A percentile compares a stretch with the other conserved stretches of the same genome.
phyloP scores from a whole-genome alignment of 192 early-diverging fungal species.

The Coemansia reversa region DNA sequence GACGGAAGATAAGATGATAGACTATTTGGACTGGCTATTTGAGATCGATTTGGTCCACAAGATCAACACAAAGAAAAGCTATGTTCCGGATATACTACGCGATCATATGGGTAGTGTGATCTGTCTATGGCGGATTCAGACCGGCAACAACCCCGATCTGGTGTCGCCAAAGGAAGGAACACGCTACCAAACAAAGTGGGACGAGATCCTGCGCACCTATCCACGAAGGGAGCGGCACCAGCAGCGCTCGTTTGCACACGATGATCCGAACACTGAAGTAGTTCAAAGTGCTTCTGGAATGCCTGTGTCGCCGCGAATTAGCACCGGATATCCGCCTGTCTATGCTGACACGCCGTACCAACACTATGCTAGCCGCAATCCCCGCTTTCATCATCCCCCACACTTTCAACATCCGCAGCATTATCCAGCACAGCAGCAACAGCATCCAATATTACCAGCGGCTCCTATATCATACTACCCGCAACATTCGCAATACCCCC shows the following conservation, averaged over 20 bases:
- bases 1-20: slow-evolving; percentile 48
- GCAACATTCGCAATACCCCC: not conserved
- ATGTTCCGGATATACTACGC: slow-evolving; percentile 53
- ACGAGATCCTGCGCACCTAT: slow-evolving; percentile 50
- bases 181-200: slow-evolving; percentile 54
- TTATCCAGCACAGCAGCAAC: slow-evolving; percentile 9
- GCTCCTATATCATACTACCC: slow-evolving; percentile 8
- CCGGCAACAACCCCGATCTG: slow-evolving; percentile 45
- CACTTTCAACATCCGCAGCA: slow-evolving; percentile 15
- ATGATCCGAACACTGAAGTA: not conserved
- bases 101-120: slow-evolving; percentile 55
- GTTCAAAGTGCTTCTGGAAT: slow-evolving; percentile 12
- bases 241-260: slow-evolving; percentile 10
- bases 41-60: slow-evolving; percentile 52
- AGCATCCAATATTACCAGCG: slow-evolving; percentile 1
- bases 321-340: not conserved
- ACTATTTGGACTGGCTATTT: slow-evolving; percentile 54
- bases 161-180: slow-evolving; percentile 53
- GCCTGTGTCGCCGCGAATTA: slow-evolving; percentile 9
- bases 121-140: slow-evolving; percentile 54
- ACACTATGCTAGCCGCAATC: not conserved
- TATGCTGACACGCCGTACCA: slow-evolving; percentile 6
- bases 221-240: slow-evolving; percentile 47
- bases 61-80: slow-evolving; percentile 56
- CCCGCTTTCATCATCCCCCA: not conserved